Conservation (phyloP, 768 basidiomycete genomes). For the Russula earlei region DNA sequence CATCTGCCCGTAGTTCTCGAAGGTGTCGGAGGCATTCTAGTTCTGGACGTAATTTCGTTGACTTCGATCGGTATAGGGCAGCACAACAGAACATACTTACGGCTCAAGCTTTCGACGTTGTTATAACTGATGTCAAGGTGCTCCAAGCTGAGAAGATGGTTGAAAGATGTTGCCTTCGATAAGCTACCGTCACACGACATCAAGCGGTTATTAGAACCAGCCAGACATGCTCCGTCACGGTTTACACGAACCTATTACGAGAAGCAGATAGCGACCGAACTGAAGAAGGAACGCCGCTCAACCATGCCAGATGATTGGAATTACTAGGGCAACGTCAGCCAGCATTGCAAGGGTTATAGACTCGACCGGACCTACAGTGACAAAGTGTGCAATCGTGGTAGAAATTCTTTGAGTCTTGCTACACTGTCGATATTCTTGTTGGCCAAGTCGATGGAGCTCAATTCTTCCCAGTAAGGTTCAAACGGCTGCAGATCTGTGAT, state of each 20-base stretch:
- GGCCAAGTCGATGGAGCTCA: conserved; percentile 66
- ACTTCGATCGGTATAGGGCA: conserved; percentile 14
- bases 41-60: conserved; percentile 40
- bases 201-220: conserved; percentile 1
- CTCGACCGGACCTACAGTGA: conserved; percentile 50
- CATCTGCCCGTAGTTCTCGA: conserved; percentile 84
- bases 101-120: conserved; percentile 76
- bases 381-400: conserved; percentile 69
- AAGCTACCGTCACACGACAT: conserved; percentile 38
- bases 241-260: conserved; percentile 51
- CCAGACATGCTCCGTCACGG: neutral
- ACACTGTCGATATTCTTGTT: conserved; percentile 69
- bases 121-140: conserved; percentile 87
- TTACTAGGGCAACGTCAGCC: conserved; percentile 37
- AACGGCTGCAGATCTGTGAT: conserved; percentile 94
- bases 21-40: conserved; percentile 76
- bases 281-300: conserved; percentile 65
- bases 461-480: conserved; percentile 87
- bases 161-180: conserved; percentile 79
- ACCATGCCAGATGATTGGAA: conserved; percentile 64
- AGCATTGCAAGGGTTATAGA: neutral
- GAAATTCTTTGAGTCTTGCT: conserved; percentile 79
- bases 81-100: conserved; percentile 32
- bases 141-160: conserved; percentile 79
- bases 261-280: conserved; percentile 73